Percentiles rank a stretch among this genome's conserved stretches.
Evolutionary conservation across 208 protist species (phyloP).

Genomic region (Trypanosoma mega): DNA sequence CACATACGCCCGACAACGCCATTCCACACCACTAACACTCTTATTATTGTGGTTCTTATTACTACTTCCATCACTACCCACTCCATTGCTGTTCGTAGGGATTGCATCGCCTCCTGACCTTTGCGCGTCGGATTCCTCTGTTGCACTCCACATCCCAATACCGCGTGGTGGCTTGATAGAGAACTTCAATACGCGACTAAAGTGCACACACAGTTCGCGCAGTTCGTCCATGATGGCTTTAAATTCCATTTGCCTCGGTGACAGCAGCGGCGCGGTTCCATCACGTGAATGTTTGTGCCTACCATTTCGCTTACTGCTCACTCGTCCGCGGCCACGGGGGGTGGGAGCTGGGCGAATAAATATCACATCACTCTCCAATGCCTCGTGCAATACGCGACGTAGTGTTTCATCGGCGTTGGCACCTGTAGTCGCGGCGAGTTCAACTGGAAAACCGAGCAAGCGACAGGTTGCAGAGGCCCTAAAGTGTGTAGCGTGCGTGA

Average conservation of each 20-base stretch:
- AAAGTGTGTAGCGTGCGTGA: conserved; percentile 31
- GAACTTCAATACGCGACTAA: conserved; percentile 78
- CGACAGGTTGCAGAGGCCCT: conserved; percentile 78
- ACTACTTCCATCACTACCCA: neutral
- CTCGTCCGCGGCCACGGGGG: conserved; percentile 3
- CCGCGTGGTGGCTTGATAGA: conserved; percentile 63
- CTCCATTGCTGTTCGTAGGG: no score
- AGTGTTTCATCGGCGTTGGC: conserved; percentile 39
- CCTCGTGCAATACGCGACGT: conserved; percentile 58
- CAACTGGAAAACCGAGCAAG: conserved; percentile 80
- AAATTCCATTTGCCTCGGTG: conserved; percentile 69
- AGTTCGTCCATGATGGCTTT: conserved; percentile 76
- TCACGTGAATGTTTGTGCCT: conserved; percentile 7
- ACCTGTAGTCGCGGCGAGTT: conserved; percentile 70
- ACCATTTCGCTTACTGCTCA: conserved; percentile 10
- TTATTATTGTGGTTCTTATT: conserved; percentile 2
- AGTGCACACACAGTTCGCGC: conserved; percentile 65
- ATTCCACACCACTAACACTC: conserved; percentile 22
- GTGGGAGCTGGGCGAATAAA: conserved; percentile 52
- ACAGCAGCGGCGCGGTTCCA: conserved; percentile 20
- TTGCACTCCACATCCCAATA: neutral
- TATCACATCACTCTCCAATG: conserved; percentile 73
- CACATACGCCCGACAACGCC: conserved; percentile 81
- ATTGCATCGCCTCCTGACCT: no score
- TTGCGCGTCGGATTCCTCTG: neutral